Evolutionary conservation across 495 filamentous ascomycete genomes (phyloP).

Genomic region (Penicillium desertorum): DNA sequence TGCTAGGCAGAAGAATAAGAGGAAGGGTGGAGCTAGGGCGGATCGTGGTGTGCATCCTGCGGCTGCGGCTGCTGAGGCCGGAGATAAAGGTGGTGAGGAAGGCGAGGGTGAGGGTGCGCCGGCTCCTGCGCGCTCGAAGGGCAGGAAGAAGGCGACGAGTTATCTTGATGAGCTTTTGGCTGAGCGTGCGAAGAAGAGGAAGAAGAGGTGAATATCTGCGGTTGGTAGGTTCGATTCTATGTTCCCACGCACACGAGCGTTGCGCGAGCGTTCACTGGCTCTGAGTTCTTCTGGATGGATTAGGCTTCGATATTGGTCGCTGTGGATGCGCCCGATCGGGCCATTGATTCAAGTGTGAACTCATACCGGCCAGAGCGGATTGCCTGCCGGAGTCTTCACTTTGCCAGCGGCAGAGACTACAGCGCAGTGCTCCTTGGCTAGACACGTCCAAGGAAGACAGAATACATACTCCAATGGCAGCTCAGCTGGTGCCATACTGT

Average conservation of each 20-base stretch:
- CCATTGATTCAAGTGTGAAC: not conserved
- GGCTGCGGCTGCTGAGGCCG: conserved; percentile 5
- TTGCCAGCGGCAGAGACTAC: not conserved
- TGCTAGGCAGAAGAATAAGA: conserved; percentile 44
- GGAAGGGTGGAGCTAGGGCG: conserved; percentile 5
- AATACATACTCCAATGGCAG: not conserved
- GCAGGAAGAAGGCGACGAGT: conserved; percentile 43
- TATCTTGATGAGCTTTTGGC: conserved; percentile 54
- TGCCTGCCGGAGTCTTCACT: not conserved
- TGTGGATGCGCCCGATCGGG: not conserved
- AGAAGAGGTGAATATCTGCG: conserved; percentile 47
- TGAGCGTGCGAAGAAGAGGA: conserved; percentile 53
- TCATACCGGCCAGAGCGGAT: not conserved
- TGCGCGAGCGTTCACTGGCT: conserved; percentile 1
- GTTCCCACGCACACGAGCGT: not conserved
- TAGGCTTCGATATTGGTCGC: not conserved
- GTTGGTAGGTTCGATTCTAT: conserved; percentile 6
- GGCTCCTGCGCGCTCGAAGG: conserved; percentile 25
- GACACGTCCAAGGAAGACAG: not conserved
- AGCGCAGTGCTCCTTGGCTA: not conserved
- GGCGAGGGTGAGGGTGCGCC: conserved; percentile 5
- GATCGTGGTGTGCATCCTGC: conserved; percentile 7
- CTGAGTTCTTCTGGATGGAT: not conserved
- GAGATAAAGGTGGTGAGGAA: conserved; percentile 12
- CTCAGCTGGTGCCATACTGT: not conserved